phyloP scores from a whole-genome alignment of 2,329 filamentous ascomycete species.

The Penicillium sp. region DNA sequence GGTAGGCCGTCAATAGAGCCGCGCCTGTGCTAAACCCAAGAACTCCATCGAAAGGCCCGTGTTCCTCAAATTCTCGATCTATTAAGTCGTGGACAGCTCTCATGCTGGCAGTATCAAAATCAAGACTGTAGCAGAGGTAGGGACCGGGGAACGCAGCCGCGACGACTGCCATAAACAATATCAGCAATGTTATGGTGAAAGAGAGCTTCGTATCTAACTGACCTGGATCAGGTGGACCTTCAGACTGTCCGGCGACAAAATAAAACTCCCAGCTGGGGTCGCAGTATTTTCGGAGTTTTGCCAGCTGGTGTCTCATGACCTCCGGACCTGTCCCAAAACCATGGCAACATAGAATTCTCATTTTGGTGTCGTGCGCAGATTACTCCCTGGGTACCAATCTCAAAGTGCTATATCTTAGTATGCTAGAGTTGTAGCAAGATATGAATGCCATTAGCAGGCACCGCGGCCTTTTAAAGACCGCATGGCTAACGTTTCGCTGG shows the following conservation, averaged over 20 bases:
- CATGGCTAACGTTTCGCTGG: too few species aligned
- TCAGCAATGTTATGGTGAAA: background rate
- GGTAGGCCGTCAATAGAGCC: conserved; percentile 14
- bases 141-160: conserved; percentile 12
- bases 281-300: background rate
- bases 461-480: too few species aligned
- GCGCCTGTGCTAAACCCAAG: conserved; percentile 28
- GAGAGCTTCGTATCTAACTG: background rate
- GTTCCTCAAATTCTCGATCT: conserved; percentile 15
- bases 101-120: conserved; percentile 5
- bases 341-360: conserved; percentile 28
- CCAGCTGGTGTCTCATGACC: conserved; percentile 14
- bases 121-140: conserved; percentile 10
- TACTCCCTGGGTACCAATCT: background rate
- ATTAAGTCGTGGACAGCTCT: conserved; percentile 12
- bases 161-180: background rate
- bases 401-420: background rate
- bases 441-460: too few species aligned
- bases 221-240: conserved; percentile 3
- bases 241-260: conserved; percentile 8
- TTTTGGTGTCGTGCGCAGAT: background rate
- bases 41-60: conserved; percentile 29
- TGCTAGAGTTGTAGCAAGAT: too few species aligned
- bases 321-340: conserved; percentile 20
- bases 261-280: conserved; percentile 15